A percentile compares a stretch with the other conserved stretches of the same genome.
These are phyloP conservation scores for Garcia nutans DNA, from an alignment of 345 rosid genomes.

Conservation along the genomic window DNA sequence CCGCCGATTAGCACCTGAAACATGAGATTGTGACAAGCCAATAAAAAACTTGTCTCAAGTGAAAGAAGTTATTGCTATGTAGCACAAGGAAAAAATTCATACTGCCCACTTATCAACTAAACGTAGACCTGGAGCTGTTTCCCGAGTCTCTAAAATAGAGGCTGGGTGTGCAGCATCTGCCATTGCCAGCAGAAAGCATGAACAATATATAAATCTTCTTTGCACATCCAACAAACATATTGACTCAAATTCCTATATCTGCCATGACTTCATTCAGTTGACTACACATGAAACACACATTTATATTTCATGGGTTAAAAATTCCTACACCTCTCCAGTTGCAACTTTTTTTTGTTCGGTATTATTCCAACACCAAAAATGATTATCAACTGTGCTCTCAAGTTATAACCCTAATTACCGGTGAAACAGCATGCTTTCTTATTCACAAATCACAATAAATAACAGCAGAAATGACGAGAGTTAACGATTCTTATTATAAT, in stretches of 20 bases:
- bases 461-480: neutral
- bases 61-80: slow-evolving; percentile 6
- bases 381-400: neutral
- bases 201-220: neutral
- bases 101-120: slow-evolving; percentile 99
- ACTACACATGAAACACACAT: neutral
- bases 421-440: neutral
- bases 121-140: slow-evolving; percentile 91
- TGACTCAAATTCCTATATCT: neutral
- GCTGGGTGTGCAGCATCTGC: slow-evolving; percentile 92
- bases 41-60: slow-evolving; percentile 13
- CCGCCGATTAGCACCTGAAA: slow-evolving; percentile 91
- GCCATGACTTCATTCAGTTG: slow-evolving; percentile 4
- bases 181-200: slow-evolving; percentile 65
- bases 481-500: neutral
- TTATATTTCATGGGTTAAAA: neutral
- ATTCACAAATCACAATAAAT: neutral
- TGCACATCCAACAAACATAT: neutral
- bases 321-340: neutral
- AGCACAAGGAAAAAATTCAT: slow-evolving; percentile 31
- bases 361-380: neutral
- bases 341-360: neutral
- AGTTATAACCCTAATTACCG: neutral
- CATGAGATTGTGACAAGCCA: slow-evolving; percentile 30
- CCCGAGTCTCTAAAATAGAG: slow-evolving; percentile 81